These are phyloP conservation scores for Bothriochloa decipiens DNA, from an alignment of 176 grass and related monocot species.

Conservation along the genomic window DNA sequence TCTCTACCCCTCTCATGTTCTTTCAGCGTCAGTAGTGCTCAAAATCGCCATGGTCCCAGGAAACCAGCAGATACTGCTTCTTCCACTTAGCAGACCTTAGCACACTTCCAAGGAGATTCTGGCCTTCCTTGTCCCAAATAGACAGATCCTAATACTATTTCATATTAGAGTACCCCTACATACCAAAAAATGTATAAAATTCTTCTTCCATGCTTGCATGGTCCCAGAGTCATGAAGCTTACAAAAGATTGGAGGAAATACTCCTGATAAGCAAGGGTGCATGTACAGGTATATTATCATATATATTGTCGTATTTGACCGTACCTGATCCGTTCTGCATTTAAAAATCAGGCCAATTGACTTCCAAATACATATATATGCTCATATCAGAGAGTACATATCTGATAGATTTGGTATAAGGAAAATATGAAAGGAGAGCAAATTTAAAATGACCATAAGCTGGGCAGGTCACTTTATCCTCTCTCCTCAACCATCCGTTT, in stretches of 20 bases:
- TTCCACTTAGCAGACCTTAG: slow-evolving; percentile 16
- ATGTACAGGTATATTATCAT: slow-evolving; percentile 8
- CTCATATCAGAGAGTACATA: neutral
- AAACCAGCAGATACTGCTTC: slow-evolving; percentile 24
- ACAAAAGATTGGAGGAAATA: neutral
- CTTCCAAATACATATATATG: slow-evolving; percentile 15
- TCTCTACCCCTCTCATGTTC: slow-evolving; percentile 8
- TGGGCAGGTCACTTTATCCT: slow-evolving; percentile 6
- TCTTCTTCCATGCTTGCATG: slow-evolving; percentile 39
- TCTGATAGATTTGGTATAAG: neutral
- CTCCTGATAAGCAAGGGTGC: neutral
- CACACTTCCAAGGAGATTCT: neutral
- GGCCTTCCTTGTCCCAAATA: neutral
- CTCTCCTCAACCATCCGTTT: neutral
- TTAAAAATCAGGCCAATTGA: slow-evolving; percentile 17
- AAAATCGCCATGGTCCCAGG: slow-evolving; percentile 49
- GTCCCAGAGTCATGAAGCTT: slow-evolving; percentile 32
- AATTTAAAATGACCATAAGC: slow-evolving; percentile 32
- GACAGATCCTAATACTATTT: slow-evolving; percentile 29
- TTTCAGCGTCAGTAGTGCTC: slow-evolving; percentile 12
- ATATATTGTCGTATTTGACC: neutral
- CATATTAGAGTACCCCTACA: neutral
- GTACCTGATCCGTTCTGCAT: slow-evolving; percentile 2
- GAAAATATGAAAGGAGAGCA: neutral
- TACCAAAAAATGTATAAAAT: slow-evolving; percentile 6